These are phyloP conservation scores for Hyaloscypha finlandica DNA, from an alignment of 495 filamentous ascomycete genomes.

Conservation along the genomic window DNA sequence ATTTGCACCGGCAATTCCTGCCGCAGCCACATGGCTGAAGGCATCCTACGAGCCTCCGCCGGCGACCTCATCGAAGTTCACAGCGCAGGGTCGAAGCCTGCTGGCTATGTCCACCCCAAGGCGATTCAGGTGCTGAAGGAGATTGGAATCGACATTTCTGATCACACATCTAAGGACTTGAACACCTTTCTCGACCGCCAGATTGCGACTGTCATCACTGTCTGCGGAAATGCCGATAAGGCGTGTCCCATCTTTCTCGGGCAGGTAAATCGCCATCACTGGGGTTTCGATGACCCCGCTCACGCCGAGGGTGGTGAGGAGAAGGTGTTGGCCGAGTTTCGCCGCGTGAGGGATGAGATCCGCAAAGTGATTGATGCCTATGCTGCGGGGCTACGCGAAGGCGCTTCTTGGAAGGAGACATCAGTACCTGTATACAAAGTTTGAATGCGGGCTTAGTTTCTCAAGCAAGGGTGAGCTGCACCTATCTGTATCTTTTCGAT, in stretches of 20 bases:
- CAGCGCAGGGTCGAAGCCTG: conserved; percentile 17
- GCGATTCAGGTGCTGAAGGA: conserved; percentile 14
- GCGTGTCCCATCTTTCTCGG: conserved; percentile 13
- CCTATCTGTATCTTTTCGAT: no score
- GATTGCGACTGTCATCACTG: conserved; percentile 17
- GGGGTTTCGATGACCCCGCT: conserved; percentile 19
- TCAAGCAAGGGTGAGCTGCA: no score
- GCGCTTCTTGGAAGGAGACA: neutral
- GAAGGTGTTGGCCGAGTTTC: conserved; percentile 15
- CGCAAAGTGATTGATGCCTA: conserved; percentile 14
- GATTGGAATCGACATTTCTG: conserved; percentile 18
- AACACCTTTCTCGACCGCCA: conserved; percentile 9
- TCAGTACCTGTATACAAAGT: no score
- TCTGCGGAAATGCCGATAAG: conserved; percentile 16
- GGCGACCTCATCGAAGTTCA: conserved; percentile 17
- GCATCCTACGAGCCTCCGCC: conserved; percentile 8
- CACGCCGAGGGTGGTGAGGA: conserved; percentile 17
- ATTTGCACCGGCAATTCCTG: conserved; percentile 20
- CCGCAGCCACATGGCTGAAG: conserved; percentile 17
- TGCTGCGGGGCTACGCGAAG: conserved; percentile 12
- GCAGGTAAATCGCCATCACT: conserved; percentile 12
- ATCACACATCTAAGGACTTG: conserved; percentile 18
- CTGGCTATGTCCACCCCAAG: conserved; percentile 11
- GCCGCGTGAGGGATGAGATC: conserved; percentile 16
- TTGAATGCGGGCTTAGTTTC: no score